A percentile compares a stretch with the other conserved stretches of the same genome.
Conservation (phyloP, 345 rosid species). For the Lumnitzera racemosa region DNA sequence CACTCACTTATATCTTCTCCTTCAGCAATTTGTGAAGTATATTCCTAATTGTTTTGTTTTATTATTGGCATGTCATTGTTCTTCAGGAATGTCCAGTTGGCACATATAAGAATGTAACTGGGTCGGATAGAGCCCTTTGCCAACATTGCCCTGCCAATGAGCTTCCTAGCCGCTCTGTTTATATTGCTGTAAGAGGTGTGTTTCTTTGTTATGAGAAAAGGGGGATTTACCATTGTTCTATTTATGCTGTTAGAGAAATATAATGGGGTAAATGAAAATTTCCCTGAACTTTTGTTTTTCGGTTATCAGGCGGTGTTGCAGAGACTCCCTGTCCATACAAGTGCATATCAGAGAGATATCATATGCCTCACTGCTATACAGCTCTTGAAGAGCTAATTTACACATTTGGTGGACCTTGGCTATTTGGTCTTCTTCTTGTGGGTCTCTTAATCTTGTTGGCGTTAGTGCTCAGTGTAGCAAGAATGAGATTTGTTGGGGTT, state of each 20-base stretch:
- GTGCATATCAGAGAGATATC: constrained; percentile 91
- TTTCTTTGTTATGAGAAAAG: not conserved
- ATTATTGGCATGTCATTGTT: not conserved
- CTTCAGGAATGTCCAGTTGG: constrained; percentile 95
- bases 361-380: constrained; percentile 93
- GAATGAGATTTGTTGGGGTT: constrained; percentile 94
- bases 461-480: constrained; percentile 93
- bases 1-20: too few relatives aligned
- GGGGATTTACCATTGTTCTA: not conserved
- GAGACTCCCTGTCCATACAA: constrained; percentile 89
- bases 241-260: not conserved
- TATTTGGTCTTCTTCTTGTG: constrained; percentile 77
- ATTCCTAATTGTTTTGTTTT: not conserved
- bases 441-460: constrained; percentile 91
- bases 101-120: constrained; percentile 79
- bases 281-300: not conserved
- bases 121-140: constrained; percentile 81
- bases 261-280: not conserved
- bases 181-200: constrained; percentile 77
- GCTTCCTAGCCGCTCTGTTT: constrained; percentile 82
- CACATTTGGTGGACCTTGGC: constrained; percentile 99
- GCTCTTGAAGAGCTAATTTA: constrained; percentile 95
- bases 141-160: constrained; percentile 63
- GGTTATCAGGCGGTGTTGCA: constrained; percentile 70
- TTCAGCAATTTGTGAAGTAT: not conserved